Percentiles rank a stretch among this genome's conserved stretches.
Evolutionary conservation across 257 asterid species (phyloP).

Genomic region (Nicotiana tabacum): DNA sequence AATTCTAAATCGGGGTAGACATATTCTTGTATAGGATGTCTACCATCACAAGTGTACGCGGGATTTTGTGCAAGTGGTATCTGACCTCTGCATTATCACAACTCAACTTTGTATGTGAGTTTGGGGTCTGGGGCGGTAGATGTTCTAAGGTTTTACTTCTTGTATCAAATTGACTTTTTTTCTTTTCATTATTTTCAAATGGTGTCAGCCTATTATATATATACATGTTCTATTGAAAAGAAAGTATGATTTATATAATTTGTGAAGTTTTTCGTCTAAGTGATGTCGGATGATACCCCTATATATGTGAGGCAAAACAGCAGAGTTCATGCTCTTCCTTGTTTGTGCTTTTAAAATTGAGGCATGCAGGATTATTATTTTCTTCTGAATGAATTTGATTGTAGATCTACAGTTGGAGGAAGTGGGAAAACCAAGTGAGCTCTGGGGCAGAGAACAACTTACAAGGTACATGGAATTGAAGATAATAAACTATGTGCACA

Average conservation of each 20-base stretch:
- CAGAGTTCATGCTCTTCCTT: neutral
- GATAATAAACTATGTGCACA: neutral
- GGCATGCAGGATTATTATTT: neutral
- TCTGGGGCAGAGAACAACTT: conserved; percentile 41
- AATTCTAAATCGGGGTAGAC: neutral
- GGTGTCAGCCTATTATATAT: neutral
- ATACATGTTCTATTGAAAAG: neutral
- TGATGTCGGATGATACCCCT: neutral
- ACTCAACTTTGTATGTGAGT: neutral
- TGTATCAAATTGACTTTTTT: neutral
- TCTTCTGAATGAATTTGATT: conserved; percentile 3
- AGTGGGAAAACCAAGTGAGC: conserved; percentile 74
- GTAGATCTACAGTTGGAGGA: conserved; percentile 96
- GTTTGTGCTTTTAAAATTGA: neutral
- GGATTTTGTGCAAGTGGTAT: neutral
- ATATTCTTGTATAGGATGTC: too few species aligned
- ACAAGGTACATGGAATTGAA: conserved; percentile 34
- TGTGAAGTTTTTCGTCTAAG: neutral
- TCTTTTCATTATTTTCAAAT: neutral
- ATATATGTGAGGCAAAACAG: neutral
- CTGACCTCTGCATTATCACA: neutral
- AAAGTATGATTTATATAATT: neutral
- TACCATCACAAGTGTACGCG: too few species aligned
- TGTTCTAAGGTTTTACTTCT: neutral
- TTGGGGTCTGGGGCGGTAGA: neutral